Evolutionary conservation across 192 early-diverging fungal genomes (phyloP).

Genomic region (Backusella westeae): DNA sequence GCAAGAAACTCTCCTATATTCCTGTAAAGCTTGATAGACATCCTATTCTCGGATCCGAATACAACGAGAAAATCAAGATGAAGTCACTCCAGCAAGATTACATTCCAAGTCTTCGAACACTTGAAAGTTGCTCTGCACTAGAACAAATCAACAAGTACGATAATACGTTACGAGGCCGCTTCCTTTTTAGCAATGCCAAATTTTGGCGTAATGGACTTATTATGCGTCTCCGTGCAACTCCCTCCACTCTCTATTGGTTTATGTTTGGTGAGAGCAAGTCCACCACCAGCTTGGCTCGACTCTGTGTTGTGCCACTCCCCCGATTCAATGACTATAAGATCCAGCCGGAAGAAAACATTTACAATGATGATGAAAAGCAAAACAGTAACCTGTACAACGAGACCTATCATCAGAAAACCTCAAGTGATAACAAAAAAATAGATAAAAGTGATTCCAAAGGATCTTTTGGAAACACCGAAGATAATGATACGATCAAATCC

Average conservation of each 20-base stretch:
- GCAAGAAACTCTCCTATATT: neutral
- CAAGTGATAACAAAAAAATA: neutral
- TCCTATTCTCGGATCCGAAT: neutral
- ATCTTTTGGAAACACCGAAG: neutral
- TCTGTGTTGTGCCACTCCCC: conserved; percentile 12
- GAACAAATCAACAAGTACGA: neutral
- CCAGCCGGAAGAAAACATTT: neutral
- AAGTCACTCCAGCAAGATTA: neutral
- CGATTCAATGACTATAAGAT: neutral
- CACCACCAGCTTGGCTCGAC: neutral
- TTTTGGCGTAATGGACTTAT: neutral
- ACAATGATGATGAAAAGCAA: neutral
- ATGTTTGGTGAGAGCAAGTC: neutral
- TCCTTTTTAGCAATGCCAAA: neutral
- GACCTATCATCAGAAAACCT: neutral
- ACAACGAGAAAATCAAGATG: neutral
- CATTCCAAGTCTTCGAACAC: neutral
- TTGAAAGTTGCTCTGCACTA: neutral
- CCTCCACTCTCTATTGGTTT: neutral
- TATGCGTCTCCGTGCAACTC: neutral
- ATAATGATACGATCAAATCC: neutral
- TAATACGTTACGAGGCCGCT: neutral
- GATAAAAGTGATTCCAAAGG: neutral
- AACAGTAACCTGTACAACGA: neutral
- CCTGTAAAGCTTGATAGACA: neutral